Conservation (phyloP, 1,284 basidiomycete genomes). For the Heterobasidion parviporum region DNA sequence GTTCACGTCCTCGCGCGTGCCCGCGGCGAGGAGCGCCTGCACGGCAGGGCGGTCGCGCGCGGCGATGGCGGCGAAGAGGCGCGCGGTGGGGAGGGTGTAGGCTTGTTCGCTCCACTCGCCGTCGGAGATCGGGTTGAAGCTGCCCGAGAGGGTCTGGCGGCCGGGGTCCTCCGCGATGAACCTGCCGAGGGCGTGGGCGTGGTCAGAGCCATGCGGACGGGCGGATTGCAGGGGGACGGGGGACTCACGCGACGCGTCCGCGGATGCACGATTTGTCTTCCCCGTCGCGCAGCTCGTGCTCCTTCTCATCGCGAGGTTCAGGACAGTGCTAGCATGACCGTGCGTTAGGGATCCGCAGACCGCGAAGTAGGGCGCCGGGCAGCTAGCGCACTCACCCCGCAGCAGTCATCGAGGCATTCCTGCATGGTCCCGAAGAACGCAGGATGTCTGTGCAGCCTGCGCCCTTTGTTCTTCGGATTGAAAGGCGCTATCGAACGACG, state of each 20-base stretch:
- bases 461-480: conserved; percentile 52
- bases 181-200: background rate
- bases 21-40: conserved; percentile 28
- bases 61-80: conserved; percentile 47
- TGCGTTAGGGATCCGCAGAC: no score
- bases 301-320: conserved; percentile 40
- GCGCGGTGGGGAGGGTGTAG: conserved; percentile 43
- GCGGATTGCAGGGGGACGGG: background rate
- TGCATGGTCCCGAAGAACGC: conserved; percentile 52
- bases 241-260: conserved; percentile 40
- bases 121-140: conserved; percentile 58
- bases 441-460: conserved; percentile 50
- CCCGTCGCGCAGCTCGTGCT: conserved; percentile 12
- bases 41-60: conserved; percentile 31
- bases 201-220: background rate
- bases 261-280: conserved; percentile 46
- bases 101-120: conserved; percentile 56
- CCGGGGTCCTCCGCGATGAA: conserved; percentile 43
- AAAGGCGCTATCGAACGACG: conserved; percentile 35
- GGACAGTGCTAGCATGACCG: conserved; percentile 34
- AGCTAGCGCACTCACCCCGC: conserved; percentile 30
- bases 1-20: conserved; percentile 29
- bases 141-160: conserved; percentile 50
- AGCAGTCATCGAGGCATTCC: conserved; percentile 52
- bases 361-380: no score